Evolutionary conservation across 495 filamentous ascomycete species (phyloP), one percentile per base, ranked within the genome.

Genomic region (Ascobolus immersus): DNA sequence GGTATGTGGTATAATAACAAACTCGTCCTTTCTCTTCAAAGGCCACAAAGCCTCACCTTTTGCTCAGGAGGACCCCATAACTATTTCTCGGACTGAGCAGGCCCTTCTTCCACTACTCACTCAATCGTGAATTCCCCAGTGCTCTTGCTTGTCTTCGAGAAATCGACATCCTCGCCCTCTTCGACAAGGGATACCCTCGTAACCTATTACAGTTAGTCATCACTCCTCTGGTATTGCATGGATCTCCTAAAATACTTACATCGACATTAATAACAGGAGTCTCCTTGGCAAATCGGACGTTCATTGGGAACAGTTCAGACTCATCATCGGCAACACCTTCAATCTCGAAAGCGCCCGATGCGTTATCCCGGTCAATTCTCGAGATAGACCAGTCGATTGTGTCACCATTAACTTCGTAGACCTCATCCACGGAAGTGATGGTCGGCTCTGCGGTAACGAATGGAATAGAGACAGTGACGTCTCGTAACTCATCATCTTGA

Each of bases 231-330:
- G 8, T 19, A 15, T 9, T 21, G 21, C 12, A 12, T 2, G 4
- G n/a, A 31, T 31, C 12, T 4, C 25, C 14, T 11, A 3, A 9
- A 20, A 9, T 17, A 50, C 71, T 67, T 61, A 82, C 84, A 61
- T 89, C 78, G 36, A 93, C 76, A 45, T 86, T 77, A 21, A 92
- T 67, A 49, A 84, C 81, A 15, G 84, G 84, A 33, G 60, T 68
- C 25, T 70, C 63, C 59, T 90, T 91, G 21, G 73, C 69, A 58
- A 94, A 94, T 18, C 67, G 68, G 20, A 93, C 75, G 29, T 64
- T 70, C 82, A 94, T 93, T 1, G 84, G 84, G 70, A 94, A 94
- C 56, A 93, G 93, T 39, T 89, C 80, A 34, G 71, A 68, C 52
- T 92, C 84, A 35, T 69, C 67, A 30, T 70, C 68, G 19, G 77